A percentile compares a stretch with the other conserved stretches of the same genome.
phyloP scores from a whole-genome alignment of 345 rosid genomes.

The Pugionium cornutum region DNA sequence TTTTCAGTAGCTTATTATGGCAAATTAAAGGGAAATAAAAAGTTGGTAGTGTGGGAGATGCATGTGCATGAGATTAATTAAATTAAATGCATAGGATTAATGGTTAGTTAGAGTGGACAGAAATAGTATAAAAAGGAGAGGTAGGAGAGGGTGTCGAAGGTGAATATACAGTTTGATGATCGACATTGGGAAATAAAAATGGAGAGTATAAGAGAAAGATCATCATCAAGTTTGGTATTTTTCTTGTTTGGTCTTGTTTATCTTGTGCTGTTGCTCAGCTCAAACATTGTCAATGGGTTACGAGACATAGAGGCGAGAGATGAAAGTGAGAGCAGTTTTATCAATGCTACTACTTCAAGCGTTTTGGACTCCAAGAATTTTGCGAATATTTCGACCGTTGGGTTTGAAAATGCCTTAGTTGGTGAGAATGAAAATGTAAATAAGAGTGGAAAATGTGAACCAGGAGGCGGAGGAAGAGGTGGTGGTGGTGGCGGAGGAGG shows the following conservation, averaged over 20 bases:
- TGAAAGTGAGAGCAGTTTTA: constrained; percentile 13
- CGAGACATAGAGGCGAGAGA: constrained; percentile 37
- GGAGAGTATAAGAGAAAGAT: constrained; percentile 27
- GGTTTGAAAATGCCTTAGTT: constrained; percentile 25
- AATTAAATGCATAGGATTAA: background rate
- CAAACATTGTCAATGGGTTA: constrained; percentile 42
- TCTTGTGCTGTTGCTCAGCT: constrained; percentile 31
- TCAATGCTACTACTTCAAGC: constrained; percentile 22
- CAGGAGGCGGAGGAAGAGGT: constrained; percentile 26
- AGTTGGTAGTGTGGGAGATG: constrained; percentile 32
- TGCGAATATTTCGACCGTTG: constrained; percentile 15
- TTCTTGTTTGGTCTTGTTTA: constrained; percentile 28
- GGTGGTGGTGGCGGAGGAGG: constrained; percentile 24
- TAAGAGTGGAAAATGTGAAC: constrained; percentile 31
- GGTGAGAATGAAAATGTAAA: constrained; percentile 28
- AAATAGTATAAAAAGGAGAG: constrained; percentile 23
- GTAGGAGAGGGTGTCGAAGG: constrained; percentile 21
- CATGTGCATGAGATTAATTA: constrained; percentile 32
- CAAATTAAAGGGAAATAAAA: background rate
- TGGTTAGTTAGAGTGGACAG: constrained; percentile 9
- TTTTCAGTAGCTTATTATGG: background rate
- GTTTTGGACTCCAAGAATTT: constrained; percentile 9
- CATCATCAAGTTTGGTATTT: constrained; percentile 16
- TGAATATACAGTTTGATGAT: constrained; percentile 4
- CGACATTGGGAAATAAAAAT: background rate